Conservation (phyloP, 225 moss, liverwort and hornwort species). For the Polytrichum formosum region DNA sequence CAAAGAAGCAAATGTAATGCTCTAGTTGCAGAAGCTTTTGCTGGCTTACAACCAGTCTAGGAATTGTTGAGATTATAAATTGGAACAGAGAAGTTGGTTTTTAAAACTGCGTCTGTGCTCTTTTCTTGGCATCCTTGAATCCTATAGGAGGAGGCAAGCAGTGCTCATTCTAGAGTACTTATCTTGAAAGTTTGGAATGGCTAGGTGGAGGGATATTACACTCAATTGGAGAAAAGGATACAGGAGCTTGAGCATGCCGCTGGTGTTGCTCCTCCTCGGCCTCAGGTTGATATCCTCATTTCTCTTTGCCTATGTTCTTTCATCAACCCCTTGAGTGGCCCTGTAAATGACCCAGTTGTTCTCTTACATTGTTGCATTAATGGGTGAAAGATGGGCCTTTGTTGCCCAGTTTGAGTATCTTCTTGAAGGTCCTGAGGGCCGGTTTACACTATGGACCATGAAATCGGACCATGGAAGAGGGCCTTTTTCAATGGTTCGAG, state of each 20-base stretch:
- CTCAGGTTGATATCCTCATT: slow-evolving; percentile 24
- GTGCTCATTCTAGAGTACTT: background rate
- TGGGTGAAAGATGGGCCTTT: background rate
- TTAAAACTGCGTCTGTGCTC: slow-evolving; percentile 1
- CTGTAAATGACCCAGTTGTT: no score
- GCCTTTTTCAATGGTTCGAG: no score
- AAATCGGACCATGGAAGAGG: no score
- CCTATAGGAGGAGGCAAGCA: background rate
- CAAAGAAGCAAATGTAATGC: no score
- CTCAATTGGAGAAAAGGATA: slow-evolving; percentile 58
- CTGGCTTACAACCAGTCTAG: no score
- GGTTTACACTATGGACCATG: no score
- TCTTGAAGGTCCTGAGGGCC: background rate
- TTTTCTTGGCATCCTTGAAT: background rate
- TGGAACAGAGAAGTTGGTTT: background rate
- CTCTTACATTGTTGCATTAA: background rate
- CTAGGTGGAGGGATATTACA: slow-evolving; percentile 54
- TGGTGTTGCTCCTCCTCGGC: slow-evolving; percentile 28
- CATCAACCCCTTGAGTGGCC: background rate
- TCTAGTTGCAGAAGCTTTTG: no score
- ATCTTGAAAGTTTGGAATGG: slow-evolving; percentile 1
- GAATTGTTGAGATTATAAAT: background rate
- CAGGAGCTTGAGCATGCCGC: slow-evolving; percentile 45
- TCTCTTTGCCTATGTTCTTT: background rate
- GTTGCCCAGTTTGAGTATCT: background rate